These are phyloP conservation scores for Pseudovirgaria hyperparasitica DNA, from an alignment of 2,329 filamentous ascomycete genomes.

Conservation along the genomic window DNA sequence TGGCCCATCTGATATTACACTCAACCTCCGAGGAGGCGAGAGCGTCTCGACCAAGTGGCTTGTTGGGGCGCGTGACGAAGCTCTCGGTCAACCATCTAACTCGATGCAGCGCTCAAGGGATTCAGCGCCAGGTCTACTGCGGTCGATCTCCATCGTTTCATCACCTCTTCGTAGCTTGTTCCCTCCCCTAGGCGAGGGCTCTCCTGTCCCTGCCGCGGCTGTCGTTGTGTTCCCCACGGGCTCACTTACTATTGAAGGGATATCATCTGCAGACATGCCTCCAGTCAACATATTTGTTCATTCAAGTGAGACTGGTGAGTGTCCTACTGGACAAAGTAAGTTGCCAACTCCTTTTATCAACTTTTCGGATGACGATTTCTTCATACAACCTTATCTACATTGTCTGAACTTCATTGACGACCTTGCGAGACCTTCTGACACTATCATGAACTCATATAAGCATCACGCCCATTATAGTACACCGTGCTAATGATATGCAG, in stretches of 20 bases:
- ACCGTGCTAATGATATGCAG: slow-evolving; percentile 26
- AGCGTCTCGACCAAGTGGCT: slow-evolving; percentile 43
- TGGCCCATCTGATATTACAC: slow-evolving; percentile 23
- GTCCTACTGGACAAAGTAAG: slow-evolving; percentile 82
- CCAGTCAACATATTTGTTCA: slow-evolving; percentile 57
- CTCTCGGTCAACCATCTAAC: slow-evolving; percentile 8
- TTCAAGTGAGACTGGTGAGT: slow-evolving; percentile 86
- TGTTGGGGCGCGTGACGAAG: slow-evolving; percentile 32
- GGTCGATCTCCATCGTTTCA: slow-evolving; percentile 56
- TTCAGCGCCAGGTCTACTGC: slow-evolving; percentile 13
- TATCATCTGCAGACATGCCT: slow-evolving; percentile 17
- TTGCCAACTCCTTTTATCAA: slow-evolving; percentile 18
- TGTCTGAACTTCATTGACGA: slow-evolving; percentile 95
- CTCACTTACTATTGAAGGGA: slow-evolving; percentile 32
- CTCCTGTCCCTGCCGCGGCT: slow-evolving; percentile 60
- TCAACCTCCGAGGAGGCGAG: slow-evolving; percentile 46
- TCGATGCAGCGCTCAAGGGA: too few species aligned
- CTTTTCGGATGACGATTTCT: slow-evolving; percentile 13
- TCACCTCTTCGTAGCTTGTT: slow-evolving; percentile 56
- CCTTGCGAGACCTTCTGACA: slow-evolving; percentile 68
- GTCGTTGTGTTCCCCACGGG: slow-evolving; percentile 53
- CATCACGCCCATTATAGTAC: slow-evolving; percentile 9
- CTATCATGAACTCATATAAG: slow-evolving; percentile 51
- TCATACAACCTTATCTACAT: slow-evolving; percentile 99
- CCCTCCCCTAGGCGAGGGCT: slow-evolving; percentile 57